Evolutionary conservation across 2,329 filamentous ascomycete species (phyloP).

Genomic region (Helicocarpus griseus): DNA sequence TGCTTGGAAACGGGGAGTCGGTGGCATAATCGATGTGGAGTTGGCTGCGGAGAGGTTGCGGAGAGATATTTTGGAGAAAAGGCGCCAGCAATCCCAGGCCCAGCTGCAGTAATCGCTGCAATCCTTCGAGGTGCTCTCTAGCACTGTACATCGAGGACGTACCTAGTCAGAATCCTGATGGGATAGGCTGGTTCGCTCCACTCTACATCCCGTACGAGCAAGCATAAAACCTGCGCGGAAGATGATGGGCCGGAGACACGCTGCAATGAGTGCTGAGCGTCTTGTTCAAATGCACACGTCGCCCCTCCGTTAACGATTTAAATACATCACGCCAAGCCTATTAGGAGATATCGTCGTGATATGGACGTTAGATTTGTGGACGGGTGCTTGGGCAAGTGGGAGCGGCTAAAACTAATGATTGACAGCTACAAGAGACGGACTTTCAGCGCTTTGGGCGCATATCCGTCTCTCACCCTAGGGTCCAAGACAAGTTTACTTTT

Average conservation of each 20-base stretch:
- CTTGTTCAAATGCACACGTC: neutral
- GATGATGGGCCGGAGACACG: neutral
- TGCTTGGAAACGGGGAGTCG: conserved; percentile 69
- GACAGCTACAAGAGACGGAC: no score
- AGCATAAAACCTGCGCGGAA: neutral
- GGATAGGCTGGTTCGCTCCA: neutral
- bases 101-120: conserved; percentile 17
- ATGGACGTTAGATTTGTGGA: neutral
- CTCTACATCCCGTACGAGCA: neutral
- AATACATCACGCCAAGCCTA: neutral
- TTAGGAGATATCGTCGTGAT: neutral
- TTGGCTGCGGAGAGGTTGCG: conserved; percentile 67
- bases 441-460: neutral
- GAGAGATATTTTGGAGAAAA: conserved; percentile 55
- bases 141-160: neutral
- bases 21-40: conserved; percentile 75
- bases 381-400: neutral
- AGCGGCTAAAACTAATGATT: neutral
- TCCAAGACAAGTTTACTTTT: neutral
- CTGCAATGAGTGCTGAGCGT: neutral
- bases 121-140: neutral
- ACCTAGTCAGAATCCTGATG: neutral
- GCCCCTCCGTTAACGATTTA: neutral
- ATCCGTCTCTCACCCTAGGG: no score
- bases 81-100: conserved; percentile 33